Evolutionary conservation across 2,329 filamentous ascomycete species (phyloP).

Genomic region (Exserohilum turcica): DNA sequence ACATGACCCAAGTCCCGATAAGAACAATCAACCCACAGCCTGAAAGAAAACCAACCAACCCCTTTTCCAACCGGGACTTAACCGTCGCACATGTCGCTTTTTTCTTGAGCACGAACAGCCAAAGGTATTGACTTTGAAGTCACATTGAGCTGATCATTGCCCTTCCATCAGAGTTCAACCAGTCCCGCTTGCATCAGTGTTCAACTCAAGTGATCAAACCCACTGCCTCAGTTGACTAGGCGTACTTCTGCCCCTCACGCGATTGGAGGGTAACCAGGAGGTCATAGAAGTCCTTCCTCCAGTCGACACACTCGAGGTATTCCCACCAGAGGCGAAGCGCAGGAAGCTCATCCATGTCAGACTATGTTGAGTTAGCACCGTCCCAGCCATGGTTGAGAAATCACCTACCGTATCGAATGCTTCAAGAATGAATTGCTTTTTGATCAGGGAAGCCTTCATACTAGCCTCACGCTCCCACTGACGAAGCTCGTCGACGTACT

Average conservation of each 20-base stretch:
- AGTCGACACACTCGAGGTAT: constrained; percentile 53
- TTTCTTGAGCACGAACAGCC: neutral
- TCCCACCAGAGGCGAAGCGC: constrained; percentile 56
- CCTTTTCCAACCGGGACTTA: too few relatives aligned
- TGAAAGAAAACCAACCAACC: neutral
- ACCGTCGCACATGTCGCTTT: neutral
- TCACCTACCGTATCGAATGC: constrained; percentile 47
- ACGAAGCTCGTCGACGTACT: constrained; percentile 43
- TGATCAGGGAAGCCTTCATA: constrained; percentile 45
- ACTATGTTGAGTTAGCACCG: constrained; percentile 20
- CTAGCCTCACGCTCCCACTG: constrained; percentile 49
- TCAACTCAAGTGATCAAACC: neutral
- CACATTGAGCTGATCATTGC: neutral
- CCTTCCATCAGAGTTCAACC: neutral
- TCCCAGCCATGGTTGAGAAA: neutral
- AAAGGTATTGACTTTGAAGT: neutral
- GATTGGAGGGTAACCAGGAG: constrained; percentile 42
- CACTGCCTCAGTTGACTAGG: neutral
- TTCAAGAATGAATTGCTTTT: constrained; percentile 45
- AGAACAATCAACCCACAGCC: neutral
- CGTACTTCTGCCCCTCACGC: constrained; percentile 11
- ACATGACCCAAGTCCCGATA: neutral
- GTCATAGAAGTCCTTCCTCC: constrained; percentile 50
- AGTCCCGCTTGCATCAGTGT: too few relatives aligned
- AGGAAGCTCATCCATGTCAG: constrained; percentile 48